A percentile compares a stretch with the other conserved stretches of the same genome.
Evolutionary conservation across 2,329 filamentous ascomycete genomes (phyloP).

Genomic region (Diplodia corticola): DNA sequence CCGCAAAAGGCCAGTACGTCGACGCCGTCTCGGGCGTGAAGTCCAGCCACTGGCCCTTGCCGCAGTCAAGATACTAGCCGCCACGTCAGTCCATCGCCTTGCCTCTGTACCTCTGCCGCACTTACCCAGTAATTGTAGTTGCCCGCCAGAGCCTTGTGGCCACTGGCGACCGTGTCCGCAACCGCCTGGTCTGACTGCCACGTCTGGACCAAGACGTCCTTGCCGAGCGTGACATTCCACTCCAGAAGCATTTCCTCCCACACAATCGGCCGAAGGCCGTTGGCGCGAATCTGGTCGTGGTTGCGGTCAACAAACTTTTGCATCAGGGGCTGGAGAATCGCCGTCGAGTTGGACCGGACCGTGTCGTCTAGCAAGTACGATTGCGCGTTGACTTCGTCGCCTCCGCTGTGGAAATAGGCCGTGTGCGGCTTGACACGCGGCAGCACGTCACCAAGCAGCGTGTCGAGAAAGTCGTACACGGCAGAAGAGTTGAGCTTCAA

Average conservation of each 20-base stretch:
- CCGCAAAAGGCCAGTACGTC: conserved; percentile 60
- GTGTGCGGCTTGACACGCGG: conserved; percentile 61
- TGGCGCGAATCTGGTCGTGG: conserved; percentile 63
- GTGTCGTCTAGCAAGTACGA: conserved; percentile 73
- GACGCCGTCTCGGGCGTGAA: conserved; percentile 59
- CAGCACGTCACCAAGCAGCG: conserved; percentile 72
- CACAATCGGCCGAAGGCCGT: conserved; percentile 71
- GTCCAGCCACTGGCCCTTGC: conserved; percentile 76
- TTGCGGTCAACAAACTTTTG: conserved; percentile 74
- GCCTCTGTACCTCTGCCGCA: neutral
- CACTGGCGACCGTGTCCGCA: conserved; percentile 58
- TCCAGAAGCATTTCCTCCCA: conserved; percentile 85
- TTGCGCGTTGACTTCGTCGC: conserved; percentile 75
- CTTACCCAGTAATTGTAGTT: conserved; percentile 76
- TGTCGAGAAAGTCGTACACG: conserved; percentile 71
- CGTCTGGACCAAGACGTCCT: conserved; percentile 73
- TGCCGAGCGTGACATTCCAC: conserved; percentile 73
- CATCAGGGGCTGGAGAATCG: conserved; percentile 70
- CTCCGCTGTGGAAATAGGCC: conserved; percentile 80
- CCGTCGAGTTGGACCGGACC: conserved; percentile 64
- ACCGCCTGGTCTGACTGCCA: conserved; percentile 70
- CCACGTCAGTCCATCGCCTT: neutral
- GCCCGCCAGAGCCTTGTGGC: conserved; percentile 71
- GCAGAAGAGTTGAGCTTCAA: conserved; percentile 73
- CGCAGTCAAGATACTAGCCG: conserved; percentile 75